phyloP scores from a whole-genome alignment of 2,329 filamentous ascomycete species.

The Stylonectria norvegica region DNA sequence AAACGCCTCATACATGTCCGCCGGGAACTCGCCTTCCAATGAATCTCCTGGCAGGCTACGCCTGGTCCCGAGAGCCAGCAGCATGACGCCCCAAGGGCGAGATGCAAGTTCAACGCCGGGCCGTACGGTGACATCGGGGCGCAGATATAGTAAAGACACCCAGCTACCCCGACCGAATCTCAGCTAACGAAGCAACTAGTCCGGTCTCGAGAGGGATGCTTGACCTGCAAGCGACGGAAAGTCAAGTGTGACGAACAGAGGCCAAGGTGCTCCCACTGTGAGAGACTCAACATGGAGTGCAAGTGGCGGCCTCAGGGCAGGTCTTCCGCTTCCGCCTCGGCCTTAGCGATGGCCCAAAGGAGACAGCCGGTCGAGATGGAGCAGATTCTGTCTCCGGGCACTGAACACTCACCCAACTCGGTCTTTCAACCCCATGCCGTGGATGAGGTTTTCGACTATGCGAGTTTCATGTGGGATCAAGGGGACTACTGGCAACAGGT shows the following conservation, averaged over 20 bases:
- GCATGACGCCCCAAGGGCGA: constrained; percentile 13
- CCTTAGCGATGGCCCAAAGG: constrained; percentile 2
- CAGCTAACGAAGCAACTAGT: no score
- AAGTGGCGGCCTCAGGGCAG: constrained; percentile 42
- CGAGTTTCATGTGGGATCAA: constrained; percentile 47
- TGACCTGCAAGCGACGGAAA: constrained; percentile 46
- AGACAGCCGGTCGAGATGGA: no score
- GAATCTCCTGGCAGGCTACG: no score
- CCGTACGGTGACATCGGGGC: constrained; percentile 14
- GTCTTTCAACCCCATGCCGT: constrained; percentile 32
- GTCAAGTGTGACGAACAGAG: constrained; percentile 51
- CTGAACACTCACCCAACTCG: constrained; percentile 28
- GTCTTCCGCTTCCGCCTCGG: constrained; percentile 14
- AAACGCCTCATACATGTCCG: no score
- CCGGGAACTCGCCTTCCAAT: no score
- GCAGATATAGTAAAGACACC: no score
- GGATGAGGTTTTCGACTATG: constrained; percentile 45
- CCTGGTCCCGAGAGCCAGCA: neutral
- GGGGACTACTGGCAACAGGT: constrained; percentile 35
- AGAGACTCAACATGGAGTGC: constrained; percentile 50
- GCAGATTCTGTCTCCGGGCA: constrained; percentile 26
- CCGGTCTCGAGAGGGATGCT: constrained; percentile 34
- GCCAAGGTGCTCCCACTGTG: constrained; percentile 49
- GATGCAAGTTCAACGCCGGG: constrained; percentile 7
- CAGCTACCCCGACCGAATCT: no score